phyloP scores from a whole-genome alignment of 345 rosid genomes.

The Euphorbia peplus region DNA sequence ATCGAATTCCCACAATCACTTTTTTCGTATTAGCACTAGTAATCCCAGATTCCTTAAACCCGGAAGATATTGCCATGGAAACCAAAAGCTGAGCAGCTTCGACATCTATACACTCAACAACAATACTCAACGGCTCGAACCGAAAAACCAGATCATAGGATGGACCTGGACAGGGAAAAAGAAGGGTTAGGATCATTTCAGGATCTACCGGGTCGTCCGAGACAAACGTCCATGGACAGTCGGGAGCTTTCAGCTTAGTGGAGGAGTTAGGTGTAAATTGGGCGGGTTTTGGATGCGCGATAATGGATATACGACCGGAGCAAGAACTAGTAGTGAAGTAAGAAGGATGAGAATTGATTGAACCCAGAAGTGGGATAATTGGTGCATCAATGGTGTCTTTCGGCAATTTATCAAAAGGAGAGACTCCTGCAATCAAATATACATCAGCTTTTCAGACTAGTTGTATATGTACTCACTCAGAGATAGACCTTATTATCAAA shows the following conservation, averaged over 20 bases:
- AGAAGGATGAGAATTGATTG: slow-evolving; percentile 62
- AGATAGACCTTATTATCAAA: no score
- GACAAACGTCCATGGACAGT: slow-evolving; percentile 80
- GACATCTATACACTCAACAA: slow-evolving; percentile 70
- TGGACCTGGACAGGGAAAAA: slow-evolving; percentile 35
- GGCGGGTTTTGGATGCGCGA: slow-evolving; percentile 54
- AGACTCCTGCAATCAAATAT: no score
- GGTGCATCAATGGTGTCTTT: slow-evolving; percentile 74
- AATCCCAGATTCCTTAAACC: slow-evolving; percentile 87
- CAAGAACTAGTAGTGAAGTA: slow-evolving; percentile 95
- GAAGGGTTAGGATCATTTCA: slow-evolving; percentile 43
- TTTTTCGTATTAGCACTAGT: slow-evolving; percentile 61
- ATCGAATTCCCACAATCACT: slow-evolving; percentile 76
- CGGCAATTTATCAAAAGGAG: slow-evolving; percentile 84
- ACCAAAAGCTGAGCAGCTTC: slow-evolving; percentile 63
- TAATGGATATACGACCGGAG: slow-evolving; percentile 90
- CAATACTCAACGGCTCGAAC: slow-evolving; percentile 85
- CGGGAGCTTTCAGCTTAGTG: slow-evolving; percentile 67
- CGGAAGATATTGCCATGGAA: slow-evolving; percentile 57
- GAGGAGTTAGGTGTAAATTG: background rate
- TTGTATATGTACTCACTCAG: no score
- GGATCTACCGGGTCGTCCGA: slow-evolving; percentile 65
- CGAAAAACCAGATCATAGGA: slow-evolving; percentile 56
- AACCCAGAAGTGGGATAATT: slow-evolving; percentile 66
- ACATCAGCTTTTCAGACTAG: no score